Percentiles rank a stretch among this genome's conserved stretches.
These are phyloP conservation scores for Medicago lupulina DNA, from an alignment of 306 rosid genomes.

Conservation along the genomic window DNA sequence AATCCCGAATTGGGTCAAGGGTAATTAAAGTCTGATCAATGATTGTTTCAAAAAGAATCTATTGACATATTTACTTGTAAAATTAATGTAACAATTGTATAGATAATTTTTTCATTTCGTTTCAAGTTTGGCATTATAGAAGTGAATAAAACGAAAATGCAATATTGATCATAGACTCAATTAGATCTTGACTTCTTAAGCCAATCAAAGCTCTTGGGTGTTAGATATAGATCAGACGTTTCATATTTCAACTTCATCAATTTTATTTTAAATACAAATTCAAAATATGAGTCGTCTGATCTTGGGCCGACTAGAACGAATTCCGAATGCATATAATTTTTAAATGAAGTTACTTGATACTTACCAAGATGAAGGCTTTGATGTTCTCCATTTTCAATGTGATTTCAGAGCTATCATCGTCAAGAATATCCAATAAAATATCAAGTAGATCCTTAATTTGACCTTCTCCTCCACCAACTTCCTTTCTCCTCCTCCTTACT, in stretches of 20 bases:
- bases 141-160: background rate
- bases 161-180: background rate
- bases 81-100: too few species aligned
- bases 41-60: too few species aligned
- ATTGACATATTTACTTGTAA: too few species aligned
- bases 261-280: background rate
- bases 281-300: background rate
- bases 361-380: constrained; percentile 70
- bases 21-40: background rate
- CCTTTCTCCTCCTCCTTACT: constrained; percentile 49
- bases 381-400: constrained; percentile 63
- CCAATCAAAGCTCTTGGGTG: background rate
- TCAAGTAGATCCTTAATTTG: constrained; percentile 59
- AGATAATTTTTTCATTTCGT: too few species aligned
- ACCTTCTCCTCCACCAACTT: constrained; percentile 38
- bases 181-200: background rate
- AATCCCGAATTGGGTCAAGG: background rate
- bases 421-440: constrained; percentile 58
- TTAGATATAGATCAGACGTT: background rate
- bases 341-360: background rate
- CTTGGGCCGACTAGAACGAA: background rate
- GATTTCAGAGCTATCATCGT: constrained; percentile 54
- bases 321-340: background rate
- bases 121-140: background rate
- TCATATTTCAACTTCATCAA: background rate